Base-by-base conservation (phyloP, 345 rosid species). In the Moricandia moricandioides region DNA sequence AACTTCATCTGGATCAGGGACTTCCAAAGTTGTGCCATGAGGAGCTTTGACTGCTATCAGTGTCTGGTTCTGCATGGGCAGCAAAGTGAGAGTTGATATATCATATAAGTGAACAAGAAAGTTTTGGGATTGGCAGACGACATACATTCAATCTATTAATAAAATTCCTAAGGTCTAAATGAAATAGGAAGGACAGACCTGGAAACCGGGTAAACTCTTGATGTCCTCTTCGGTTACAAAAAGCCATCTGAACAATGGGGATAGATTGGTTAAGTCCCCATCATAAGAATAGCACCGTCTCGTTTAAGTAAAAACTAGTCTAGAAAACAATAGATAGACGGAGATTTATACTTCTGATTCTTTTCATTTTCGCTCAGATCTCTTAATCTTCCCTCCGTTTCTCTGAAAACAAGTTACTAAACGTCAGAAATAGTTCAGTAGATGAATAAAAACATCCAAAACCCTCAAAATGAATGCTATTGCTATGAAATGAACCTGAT, bases 41-140 rank as follows among this genome's bases (percentile, higher is more conserved):
- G 97, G 97, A 84, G 97, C 97, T 87, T 94, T 91, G 67, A 94
- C 83, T 75, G 97, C 97, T 77, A 94, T 94, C 64, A 94, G 86
- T 51, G 97, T 94, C 84, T 94, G 84, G 78, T 94, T 94, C 97
- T 91, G 88, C 74, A 27, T 56, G 80, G 39, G 70, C 37, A 68
- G 24, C 14, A 31, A 62, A 59, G 54, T 21, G 62, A 45, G 73
- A 58, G 78, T 79, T 52, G 4, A 74, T 69, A 43, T 47, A 67
- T 58, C 65, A 37, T 47, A 67, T 58, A 67, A 37, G 52, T 56
- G 29, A 27, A 40, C 31, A 29, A 29, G 31, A 4, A 29, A 29
- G 1, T 29, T 21, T 29, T 29, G 1, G 31, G 31, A 4, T 4
- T 29, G 31, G 31, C 31, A 29, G 31, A 29, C 31, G 31, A 29